These are phyloP conservation scores for Entomortierella lignicola DNA, from an alignment of 192 early-diverging fungal species.

Conservation along the genomic window DNA sequence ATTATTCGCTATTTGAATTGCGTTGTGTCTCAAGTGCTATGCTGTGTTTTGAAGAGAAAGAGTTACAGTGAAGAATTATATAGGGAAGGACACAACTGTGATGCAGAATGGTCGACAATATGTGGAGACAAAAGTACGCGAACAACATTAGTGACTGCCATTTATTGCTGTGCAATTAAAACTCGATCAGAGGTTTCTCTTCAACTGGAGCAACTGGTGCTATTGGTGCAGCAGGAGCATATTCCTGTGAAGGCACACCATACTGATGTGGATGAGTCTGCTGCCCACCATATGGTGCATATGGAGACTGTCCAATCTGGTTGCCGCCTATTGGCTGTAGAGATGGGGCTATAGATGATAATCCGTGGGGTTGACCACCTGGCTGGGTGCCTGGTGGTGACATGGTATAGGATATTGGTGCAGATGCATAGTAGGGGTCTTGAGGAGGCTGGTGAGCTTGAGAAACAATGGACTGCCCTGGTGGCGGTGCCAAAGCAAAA, in stretches of 20 bases:
- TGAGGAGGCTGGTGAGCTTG: conserved; percentile 6
- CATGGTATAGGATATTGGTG: neutral
- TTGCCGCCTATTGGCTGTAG: neutral
- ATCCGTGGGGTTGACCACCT: neutral
- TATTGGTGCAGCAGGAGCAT: conserved; percentile 14
- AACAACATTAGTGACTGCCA: neutral
- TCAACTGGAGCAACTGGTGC: conserved; percentile 36
- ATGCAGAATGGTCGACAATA: neutral
- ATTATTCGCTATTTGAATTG: neutral
- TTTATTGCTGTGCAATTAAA: conserved; percentile 32
- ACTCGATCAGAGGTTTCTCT: conserved; percentile 72
- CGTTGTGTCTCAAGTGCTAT: neutral
- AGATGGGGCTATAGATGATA: neutral
- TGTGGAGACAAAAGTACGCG: neutral
- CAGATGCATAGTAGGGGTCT: conserved; percentile 15
- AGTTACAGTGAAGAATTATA: neutral
- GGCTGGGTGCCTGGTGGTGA: neutral
- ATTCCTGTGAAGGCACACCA: conserved; percentile 16
- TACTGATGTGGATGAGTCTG: conserved; percentile 49
- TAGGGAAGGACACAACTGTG: neutral
- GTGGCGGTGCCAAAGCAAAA: conserved; percentile 37
- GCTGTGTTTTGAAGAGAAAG: neutral
- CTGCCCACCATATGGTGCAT: conserved; percentile 18
- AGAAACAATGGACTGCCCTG: conserved; percentile 1
- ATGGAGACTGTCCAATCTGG: neutral